These are phyloP conservation scores for Pseudogymnoascus sp. DNA, from an alignment of 2,329 filamentous ascomycete species.

Conservation along the genomic window DNA sequence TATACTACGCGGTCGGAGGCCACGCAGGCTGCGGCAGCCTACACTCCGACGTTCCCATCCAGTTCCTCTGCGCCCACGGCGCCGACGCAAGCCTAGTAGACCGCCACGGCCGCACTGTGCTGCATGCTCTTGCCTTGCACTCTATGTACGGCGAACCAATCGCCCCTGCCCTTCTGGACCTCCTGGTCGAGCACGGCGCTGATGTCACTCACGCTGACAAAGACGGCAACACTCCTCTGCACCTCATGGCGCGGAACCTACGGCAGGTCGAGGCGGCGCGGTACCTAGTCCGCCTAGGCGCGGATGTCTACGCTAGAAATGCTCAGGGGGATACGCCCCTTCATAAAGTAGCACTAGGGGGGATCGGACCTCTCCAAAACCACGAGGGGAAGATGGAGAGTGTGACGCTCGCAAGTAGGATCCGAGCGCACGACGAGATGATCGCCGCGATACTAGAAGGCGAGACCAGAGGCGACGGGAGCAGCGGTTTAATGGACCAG, in stretches of 20 bases:
- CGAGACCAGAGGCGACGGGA: background rate
- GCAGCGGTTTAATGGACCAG: constrained; percentile 21
- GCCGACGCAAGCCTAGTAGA: too few relatives aligned
- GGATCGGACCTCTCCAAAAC: constrained; percentile 2
- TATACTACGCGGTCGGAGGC: too few relatives aligned
- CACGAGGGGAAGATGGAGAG: constrained; percentile 6
- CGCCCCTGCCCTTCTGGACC: too few relatives aligned
- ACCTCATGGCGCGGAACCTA: constrained; percentile 22
- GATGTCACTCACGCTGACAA: too few relatives aligned
- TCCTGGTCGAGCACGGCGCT: too few relatives aligned
- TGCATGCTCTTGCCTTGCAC: too few relatives aligned
- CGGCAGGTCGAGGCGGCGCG: background rate
- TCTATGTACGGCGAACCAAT: too few relatives aligned
- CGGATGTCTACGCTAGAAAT: constrained; percentile 21
- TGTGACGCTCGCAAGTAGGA: constrained; percentile 17
- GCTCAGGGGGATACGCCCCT: constrained; percentile 22
- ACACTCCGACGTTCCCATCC: too few relatives aligned
- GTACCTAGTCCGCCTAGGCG: constrained; percentile 18
- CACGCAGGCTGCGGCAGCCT: too few relatives aligned
- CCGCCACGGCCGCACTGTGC: too few relatives aligned
- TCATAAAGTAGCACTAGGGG: constrained; percentile 21
- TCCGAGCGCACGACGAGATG: constrained; percentile 22
- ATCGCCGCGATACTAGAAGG: constrained; percentile 17
- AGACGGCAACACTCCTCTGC: too few relatives aligned
- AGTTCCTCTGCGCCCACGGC: too few relatives aligned